A percentile compares a stretch with the other conserved stretches of the same genome.
phyloP scores from a whole-genome alignment of 768 basidiomycete genomes.

The Fomitopsis serialis region DNA sequence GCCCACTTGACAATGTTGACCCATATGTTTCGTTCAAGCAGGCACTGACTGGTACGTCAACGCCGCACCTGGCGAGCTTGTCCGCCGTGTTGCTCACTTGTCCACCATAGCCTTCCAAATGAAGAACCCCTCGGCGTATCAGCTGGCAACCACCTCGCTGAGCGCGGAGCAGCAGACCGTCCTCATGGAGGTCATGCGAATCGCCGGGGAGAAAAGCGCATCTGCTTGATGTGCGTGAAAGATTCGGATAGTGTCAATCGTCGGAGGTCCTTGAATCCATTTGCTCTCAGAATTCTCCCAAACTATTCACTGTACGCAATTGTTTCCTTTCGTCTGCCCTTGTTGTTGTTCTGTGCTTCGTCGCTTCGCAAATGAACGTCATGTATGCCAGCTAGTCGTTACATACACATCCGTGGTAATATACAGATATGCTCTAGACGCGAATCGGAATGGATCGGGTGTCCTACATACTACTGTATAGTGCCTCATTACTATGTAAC shows the following conservation, averaged over 20 bases:
- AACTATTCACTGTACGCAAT: background rate
- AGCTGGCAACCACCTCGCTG: conserved; percentile 66
- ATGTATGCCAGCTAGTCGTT: background rate
- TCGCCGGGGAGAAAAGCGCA: conserved; percentile 43
- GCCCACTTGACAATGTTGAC: conserved; percentile 74
- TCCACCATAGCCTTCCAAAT: conserved; percentile 59
- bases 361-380: background rate
- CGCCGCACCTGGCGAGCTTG: background rate
- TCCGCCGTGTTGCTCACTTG: background rate
- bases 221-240: background rate
- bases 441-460: background rate
- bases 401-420: background rate
- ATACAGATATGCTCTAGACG: background rate
- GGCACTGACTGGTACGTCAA: conserved; percentile 62
- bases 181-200: conserved; percentile 81
- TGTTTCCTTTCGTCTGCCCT: background rate
- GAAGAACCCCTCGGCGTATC: conserved; percentile 63
- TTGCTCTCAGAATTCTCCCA: no score
- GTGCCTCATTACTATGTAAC: no score
- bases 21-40: conserved; percentile 76
- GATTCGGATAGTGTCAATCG: background rate
- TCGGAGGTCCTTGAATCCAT: background rate
- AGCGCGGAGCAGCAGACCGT: conserved; percentile 72
- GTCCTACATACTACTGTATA: background rate
- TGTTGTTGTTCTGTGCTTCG: background rate